phyloP scores from a whole-genome alignment of 148 eudicot genomes.

The Drosera capensis region DNA sequence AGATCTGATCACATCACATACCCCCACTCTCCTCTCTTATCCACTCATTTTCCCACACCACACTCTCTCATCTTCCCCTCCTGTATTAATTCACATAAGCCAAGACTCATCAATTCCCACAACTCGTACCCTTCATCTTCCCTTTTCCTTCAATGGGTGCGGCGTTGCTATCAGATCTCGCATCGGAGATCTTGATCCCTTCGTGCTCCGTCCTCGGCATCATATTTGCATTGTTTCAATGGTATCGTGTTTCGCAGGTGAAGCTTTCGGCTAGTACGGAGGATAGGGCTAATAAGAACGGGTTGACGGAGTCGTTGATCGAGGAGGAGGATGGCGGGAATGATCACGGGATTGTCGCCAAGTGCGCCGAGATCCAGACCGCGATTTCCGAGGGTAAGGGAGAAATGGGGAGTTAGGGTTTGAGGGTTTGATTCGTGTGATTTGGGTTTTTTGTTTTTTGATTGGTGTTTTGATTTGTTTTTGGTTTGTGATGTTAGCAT shows the following conservation, averaged over 20 bases:
- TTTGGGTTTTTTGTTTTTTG: background rate
- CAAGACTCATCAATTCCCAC: no score
- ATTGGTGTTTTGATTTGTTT: background rate
- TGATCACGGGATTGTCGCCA: slow-evolving; percentile 44
- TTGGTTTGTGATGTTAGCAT: no score
- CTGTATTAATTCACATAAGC: no score
- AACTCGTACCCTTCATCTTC: no score
- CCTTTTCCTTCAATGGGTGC: slow-evolving; percentile 21
- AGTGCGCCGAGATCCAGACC: slow-evolving; percentile 76
- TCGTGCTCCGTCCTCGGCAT: slow-evolving; percentile 67
- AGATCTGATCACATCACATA: background rate
- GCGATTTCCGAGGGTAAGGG: slow-evolving; percentile 91
- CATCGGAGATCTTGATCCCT: slow-evolving; percentile 67
- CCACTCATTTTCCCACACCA: no score
- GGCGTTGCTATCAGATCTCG: slow-evolving; percentile 55
- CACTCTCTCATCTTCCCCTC: no score
- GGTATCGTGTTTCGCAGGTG: slow-evolving; percentile 58
- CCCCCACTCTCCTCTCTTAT: no score
- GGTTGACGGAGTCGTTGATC: slow-evolving; percentile 37
- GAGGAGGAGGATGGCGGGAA: slow-evolving; percentile 78
- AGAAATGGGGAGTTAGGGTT: background rate
- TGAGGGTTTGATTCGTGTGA: no score
- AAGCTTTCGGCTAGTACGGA: slow-evolving; percentile 22
- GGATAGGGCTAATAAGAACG: slow-evolving; percentile 19
- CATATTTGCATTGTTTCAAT: slow-evolving; percentile 55